Base-by-base conservation (phyloP, 768 basidiomycete genomes). In the Mycena crocata region DNA sequence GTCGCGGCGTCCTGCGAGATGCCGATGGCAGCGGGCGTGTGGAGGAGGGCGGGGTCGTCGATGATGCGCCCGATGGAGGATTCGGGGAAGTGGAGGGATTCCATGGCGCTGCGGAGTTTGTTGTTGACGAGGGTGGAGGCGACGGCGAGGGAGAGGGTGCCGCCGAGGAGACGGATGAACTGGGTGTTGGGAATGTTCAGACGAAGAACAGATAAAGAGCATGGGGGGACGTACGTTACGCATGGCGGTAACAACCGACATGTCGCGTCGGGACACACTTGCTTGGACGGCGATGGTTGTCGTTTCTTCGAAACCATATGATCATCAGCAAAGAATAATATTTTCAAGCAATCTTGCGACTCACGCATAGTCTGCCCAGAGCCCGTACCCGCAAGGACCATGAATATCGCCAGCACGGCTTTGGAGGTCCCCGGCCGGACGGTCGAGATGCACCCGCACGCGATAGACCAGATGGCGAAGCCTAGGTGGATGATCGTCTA, bases 221-320 rank as follows among this genome's bases (percentile, higher is more conserved):
- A 42, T n/a, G n/a, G n/a, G 40, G n/a, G n/a, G 19, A 68, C 83
- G 40, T 59, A 88, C 88, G 72, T 90, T 90, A 52, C 89, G 82
- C 59, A 88, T 84, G 0, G 87, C 88, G 0, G 92, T 93, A 0
- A 92, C 91, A 13, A 91, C 89, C 2, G 90, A 89, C 91, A 93
- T 92, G 66, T 94, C 92, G 44, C 81, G 82, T 35, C 92, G 79
- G 0, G 86, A 75, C 0, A 93, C 92, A 24, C 90, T 89, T 0
- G 91, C 91, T 73, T 94, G 93, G 10, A 87, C 89, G 0, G 90
- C 90, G 8, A 91, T 86, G 0, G 90, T 92, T 0, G 89, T 90
- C 0, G 89, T 90, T 73, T 87, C 64, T 65, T 32, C n/a, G n/a
- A n/a, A n/a, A n/a, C n/a, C 30, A 31, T 32, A 42, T 28, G 24